Evolutionary conservation across 192 early-diverging fungal species (phyloP).

Genomic region (Linnemannia exigua): DNA sequence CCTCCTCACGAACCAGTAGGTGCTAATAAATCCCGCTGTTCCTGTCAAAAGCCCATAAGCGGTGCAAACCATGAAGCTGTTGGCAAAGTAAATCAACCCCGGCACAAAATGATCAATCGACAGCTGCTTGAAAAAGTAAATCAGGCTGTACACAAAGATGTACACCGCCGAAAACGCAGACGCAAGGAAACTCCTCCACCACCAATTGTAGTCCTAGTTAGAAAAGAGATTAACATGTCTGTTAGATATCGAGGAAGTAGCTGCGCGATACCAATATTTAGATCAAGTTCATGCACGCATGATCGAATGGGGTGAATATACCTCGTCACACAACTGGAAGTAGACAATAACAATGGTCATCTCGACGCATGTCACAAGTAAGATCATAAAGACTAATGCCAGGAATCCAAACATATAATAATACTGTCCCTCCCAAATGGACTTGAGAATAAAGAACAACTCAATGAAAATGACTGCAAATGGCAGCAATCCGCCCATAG

Average conservation of each 20-base stretch:
- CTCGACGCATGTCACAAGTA: slow-evolving; percentile 69
- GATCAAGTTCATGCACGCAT: background rate
- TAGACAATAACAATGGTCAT: slow-evolving; percentile 78
- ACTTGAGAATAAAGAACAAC: slow-evolving; percentile 79
- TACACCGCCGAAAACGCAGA: slow-evolving; percentile 80
- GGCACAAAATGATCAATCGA: slow-evolving; percentile 72
- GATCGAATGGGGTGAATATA: background rate
- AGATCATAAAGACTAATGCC: slow-evolving; percentile 69
- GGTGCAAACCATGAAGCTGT: slow-evolving; percentile 71
- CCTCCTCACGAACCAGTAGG: slow-evolving; percentile 75
- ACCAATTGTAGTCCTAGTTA: slow-evolving; percentile 83
- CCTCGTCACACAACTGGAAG: slow-evolving; percentile 74
- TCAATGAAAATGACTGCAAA: slow-evolving; percentile 83
- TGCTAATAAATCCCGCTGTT: slow-evolving; percentile 78
- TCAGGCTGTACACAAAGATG: slow-evolving; percentile 82
- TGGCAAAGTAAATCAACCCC: slow-evolving; percentile 80
- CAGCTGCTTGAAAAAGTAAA: slow-evolving; percentile 77
- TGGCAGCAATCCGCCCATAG: slow-evolving; percentile 63
- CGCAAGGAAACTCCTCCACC: slow-evolving; percentile 91
- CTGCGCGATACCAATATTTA: background rate
- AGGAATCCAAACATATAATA: slow-evolving; percentile 77
- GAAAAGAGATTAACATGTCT: slow-evolving; percentile 48
- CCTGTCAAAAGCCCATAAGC: slow-evolving; percentile 77
- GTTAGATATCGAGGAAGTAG: slow-evolving; percentile 46
- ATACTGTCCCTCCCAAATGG: slow-evolving; percentile 77